Conservation (phyloP, 805 yeast species). For the Nakazawaea anatomiae region DNA sequence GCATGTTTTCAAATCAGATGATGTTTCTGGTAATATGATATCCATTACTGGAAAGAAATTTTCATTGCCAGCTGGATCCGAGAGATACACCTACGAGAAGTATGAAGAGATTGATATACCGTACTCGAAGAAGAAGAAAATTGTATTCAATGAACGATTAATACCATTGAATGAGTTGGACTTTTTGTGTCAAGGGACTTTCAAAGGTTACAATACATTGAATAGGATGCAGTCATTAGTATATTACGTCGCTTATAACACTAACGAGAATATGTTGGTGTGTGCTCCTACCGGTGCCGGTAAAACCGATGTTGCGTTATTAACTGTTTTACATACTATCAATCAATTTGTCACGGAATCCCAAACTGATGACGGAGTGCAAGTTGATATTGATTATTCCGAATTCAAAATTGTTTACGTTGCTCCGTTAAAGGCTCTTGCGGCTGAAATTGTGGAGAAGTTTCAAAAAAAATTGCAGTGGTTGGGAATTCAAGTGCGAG, state of each 20-base stretch:
- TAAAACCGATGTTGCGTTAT: constrained; percentile 87
- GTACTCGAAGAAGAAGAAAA: constrained; percentile 44
- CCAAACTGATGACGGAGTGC: constrained; percentile 38
- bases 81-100: constrained; percentile 50
- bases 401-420: constrained; percentile 89
- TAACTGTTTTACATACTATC: constrained; percentile 74
- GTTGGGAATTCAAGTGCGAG: constrained; percentile 83
- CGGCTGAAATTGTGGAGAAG: constrained; percentile 95
- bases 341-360: constrained; percentile 59
- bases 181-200: constrained; percentile 75
- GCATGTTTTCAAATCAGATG: constrained; percentile 75
- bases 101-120: constrained; percentile 87
- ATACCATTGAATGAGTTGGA: constrained; percentile 63
- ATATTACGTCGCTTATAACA: constrained; percentile 85
- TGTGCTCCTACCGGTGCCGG: constrained; percentile 99
- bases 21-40: constrained; percentile 54
- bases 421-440: constrained; percentile 90
- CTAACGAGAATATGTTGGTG: constrained; percentile 91
- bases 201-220: constrained; percentile 67
- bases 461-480: constrained; percentile 71
- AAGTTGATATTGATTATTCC: constrained; percentile 67
- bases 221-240: constrained; percentile 89
- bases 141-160: constrained; percentile 40
- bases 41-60: constrained; percentile 78
- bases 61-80: constrained; percentile 76